Percentiles rank a stretch among this genome's conserved stretches.
Conservation (phyloP, 2,329 filamentous ascomycete species). For the Xylariaceae sp. region DNA sequence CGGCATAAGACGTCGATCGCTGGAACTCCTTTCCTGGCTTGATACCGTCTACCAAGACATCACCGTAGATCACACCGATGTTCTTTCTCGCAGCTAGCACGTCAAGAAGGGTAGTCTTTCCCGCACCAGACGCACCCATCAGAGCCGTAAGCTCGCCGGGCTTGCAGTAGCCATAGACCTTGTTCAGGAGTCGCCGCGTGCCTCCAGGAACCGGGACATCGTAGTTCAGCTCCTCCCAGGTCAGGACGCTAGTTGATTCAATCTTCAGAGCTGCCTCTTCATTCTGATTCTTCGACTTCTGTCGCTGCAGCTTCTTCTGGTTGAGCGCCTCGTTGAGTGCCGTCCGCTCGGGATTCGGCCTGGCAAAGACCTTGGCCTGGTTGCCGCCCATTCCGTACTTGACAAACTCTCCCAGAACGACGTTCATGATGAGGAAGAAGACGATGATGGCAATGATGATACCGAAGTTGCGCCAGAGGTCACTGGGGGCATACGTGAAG, state of each 20-base stretch:
- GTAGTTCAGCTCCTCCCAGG: slow-evolving; percentile 83
- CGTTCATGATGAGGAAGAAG: slow-evolving; percentile 70
- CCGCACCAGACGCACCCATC: slow-evolving; percentile 80
- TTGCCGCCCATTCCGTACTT: slow-evolving; percentile 77
- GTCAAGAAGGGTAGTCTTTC: slow-evolving; percentile 80
- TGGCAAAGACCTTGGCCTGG: slow-evolving; percentile 69
- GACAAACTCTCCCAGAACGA: slow-evolving; percentile 71
- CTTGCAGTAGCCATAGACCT: slow-evolving; percentile 63
- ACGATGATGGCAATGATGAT: slow-evolving; percentile 73
- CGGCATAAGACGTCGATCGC: slow-evolving; percentile 56
- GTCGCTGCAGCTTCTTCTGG: slow-evolving; percentile 53
- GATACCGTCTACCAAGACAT: slow-evolving; percentile 51
- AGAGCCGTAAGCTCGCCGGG: slow-evolving; percentile 73
- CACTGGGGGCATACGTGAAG: slow-evolving; percentile 60
- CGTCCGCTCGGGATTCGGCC: slow-evolving; percentile 62
- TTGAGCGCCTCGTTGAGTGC: slow-evolving; percentile 58
- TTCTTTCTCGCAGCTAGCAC: slow-evolving; percentile 61
- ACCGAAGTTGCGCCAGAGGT: slow-evolving; percentile 79
- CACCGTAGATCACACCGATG: slow-evolving; percentile 53
- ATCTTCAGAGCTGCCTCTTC: slow-evolving; percentile 49
- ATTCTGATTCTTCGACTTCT: slow-evolving; percentile 41
- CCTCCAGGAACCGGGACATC: slow-evolving; percentile 57
- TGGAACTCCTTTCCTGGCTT: slow-evolving; percentile 57
- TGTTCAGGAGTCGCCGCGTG: slow-evolving; percentile 49
- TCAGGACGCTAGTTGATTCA: slow-evolving; percentile 62